phyloP scores from a whole-genome alignment of 1,139 yeast genomes.

The Geotrichum siamense region DNA sequence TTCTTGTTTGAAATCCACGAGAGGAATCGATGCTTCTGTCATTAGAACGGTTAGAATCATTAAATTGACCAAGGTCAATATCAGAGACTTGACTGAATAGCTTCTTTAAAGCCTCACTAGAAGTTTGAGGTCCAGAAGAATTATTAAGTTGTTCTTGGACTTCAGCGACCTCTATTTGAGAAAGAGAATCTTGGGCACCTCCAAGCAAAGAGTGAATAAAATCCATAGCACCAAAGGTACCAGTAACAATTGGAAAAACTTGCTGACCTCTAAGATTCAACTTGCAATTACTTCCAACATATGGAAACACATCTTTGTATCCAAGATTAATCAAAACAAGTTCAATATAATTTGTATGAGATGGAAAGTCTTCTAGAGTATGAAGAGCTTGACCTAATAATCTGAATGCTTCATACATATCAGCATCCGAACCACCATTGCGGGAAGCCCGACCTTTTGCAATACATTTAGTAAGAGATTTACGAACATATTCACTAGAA shows the following conservation, averaged over 20 bases:
- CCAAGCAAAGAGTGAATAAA: slow-evolving; percentile 27
- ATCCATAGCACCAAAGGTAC: slow-evolving; percentile 28
- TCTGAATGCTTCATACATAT: slow-evolving; percentile 24
- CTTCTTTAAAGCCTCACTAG: slow-evolving; percentile 14
- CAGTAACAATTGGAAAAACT: slow-evolving; percentile 28
- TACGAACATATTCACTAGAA: slow-evolving; percentile 23
- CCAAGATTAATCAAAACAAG: slow-evolving; percentile 25
- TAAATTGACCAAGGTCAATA: slow-evolving; percentile 12
- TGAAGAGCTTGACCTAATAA: slow-evolving; percentile 28
- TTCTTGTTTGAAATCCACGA: background rate
- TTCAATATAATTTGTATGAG: slow-evolving; percentile 26
- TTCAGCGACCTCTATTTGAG: slow-evolving; percentile 23
- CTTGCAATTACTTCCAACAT: slow-evolving; percentile 24
- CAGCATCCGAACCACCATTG: slow-evolving; percentile 15
- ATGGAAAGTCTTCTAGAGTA: slow-evolving; percentile 26
- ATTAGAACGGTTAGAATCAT: background rate
- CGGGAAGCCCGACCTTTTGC: slow-evolving; percentile 23
- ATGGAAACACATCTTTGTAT: slow-evolving; percentile 25
- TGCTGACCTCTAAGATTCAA: slow-evolving; percentile 23
- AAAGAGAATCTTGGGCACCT: slow-evolving; percentile 27
- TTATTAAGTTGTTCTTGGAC: slow-evolving; percentile 18
- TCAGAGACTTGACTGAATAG: slow-evolving; percentile 16
- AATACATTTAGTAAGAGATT: slow-evolving; percentile 22
- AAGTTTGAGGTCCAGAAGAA: slow-evolving; percentile 8
- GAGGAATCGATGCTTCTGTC: slow-evolving; percentile 10